Evolutionary conservation across 2,329 filamentous ascomycete species (phyloP).

Genomic region (Fusarium tanahbumbuense): DNA sequence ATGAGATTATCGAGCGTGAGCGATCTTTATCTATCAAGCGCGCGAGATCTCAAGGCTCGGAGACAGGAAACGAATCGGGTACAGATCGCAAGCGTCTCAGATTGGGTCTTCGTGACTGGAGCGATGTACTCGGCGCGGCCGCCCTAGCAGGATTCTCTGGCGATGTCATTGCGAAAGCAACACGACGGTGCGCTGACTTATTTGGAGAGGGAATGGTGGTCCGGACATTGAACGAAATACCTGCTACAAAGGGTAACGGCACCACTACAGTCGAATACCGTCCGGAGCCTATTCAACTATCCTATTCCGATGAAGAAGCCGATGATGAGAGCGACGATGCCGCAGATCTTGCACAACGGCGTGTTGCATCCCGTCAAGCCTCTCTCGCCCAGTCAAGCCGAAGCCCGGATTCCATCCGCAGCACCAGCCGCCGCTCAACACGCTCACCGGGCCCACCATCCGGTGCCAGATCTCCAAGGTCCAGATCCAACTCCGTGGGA

Average conservation of each 20-base stretch:
- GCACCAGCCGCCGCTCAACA: conserved; percentile 40
- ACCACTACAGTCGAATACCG: conserved; percentile 47
- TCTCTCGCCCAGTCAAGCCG: conserved; percentile 47
- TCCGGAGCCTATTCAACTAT: conserved; percentile 46
- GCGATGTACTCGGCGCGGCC: conserved; percentile 83
- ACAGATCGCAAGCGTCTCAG: conserved; percentile 47
- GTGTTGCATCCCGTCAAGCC: conserved; percentile 47
- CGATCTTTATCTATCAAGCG: conserved; percentile 29
- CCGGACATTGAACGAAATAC: conserved; percentile 61
- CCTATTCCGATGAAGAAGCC: conserved; percentile 38
- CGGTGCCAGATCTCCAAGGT: conserved; percentile 26
- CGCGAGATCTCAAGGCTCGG: conserved; percentile 28
- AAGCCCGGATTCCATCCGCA: conserved; percentile 41
- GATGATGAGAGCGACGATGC: conserved; percentile 44
- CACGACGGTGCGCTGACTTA: conserved; percentile 78
- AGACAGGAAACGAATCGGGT: conserved; percentile 34
- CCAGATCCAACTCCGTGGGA: conserved; percentile 49
- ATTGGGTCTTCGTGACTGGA: conserved; percentile 78
- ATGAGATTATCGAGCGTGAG: conserved; percentile 42
- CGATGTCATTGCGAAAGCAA: conserved; percentile 73
- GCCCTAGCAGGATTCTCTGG: conserved; percentile 77
- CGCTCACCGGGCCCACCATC: conserved; percentile 32
- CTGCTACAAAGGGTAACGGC: conserved; percentile 38
- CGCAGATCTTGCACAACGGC: conserved; percentile 46
- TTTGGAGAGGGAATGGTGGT: conserved; percentile 80